phyloP scores from a whole-genome alignment of 2,329 filamentous ascomycete species.

The Sarocladiaceae sp. region DNA sequence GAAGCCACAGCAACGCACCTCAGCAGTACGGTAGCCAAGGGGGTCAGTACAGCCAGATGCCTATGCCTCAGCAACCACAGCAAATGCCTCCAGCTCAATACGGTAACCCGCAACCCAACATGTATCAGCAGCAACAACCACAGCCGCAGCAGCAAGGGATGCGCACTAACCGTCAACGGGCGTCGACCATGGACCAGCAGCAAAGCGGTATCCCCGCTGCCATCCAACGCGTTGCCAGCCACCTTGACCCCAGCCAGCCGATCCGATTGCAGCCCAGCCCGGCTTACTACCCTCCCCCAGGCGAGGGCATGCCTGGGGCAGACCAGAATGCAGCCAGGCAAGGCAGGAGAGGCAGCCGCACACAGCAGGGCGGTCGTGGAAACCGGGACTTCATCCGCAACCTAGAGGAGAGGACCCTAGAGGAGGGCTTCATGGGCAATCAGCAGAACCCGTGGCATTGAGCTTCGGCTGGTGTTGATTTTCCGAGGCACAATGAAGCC shows the following conservation, averaged over 20 bases:
- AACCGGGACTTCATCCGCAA: conserved; percentile 91
- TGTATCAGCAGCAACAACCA: conserved; percentile 58
- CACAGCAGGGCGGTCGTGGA: conserved; percentile 50
- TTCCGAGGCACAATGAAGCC: too few species aligned
- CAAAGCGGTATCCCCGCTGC: conserved; percentile 87
- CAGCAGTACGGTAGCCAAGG: conserved; percentile 62
- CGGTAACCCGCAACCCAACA: conserved; percentile 42
- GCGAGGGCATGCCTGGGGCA: conserved; percentile 68
- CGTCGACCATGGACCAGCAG: conserved; percentile 94
- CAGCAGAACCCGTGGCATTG: conserved; percentile 62
- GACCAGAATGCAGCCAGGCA: conserved; percentile 51
- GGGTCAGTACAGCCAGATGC: conserved; percentile 66
- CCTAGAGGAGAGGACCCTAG: conserved; percentile 86
- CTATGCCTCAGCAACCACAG: conserved; percentile 59
- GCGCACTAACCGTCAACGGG: conserved; percentile 75
- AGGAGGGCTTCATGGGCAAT: conserved; percentile 78
- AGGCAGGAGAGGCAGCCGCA: conserved; percentile 70
- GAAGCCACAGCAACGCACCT: conserved; percentile 41
- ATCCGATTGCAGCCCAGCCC: conserved; percentile 93
- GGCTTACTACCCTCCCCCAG: conserved; percentile 91
- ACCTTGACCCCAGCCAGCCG: conserved; percentile 88
- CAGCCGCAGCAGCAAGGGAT: conserved; percentile 46
- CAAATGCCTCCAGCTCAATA: conserved; percentile 61
- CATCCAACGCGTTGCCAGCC: conserved; percentile 90
- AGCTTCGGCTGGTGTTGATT: conserved; percentile 10